These are phyloP conservation scores for Seiridium cupressi DNA, from an alignment of 2,329 filamentous ascomycete genomes.

Conservation along the genomic window DNA sequence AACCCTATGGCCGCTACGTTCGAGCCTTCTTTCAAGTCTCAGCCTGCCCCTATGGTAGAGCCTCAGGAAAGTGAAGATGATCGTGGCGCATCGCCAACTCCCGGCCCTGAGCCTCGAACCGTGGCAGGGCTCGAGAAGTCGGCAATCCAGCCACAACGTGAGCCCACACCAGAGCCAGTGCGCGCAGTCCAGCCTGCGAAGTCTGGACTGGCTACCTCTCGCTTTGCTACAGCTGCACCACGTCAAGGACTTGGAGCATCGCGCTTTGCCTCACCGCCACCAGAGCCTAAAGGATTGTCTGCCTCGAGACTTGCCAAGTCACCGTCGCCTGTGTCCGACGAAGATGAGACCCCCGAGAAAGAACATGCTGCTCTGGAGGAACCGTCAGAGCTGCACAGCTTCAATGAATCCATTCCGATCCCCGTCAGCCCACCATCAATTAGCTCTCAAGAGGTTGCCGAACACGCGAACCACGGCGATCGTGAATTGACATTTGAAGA, in stretches of 20 bases:
- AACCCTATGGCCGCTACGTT: conserved; percentile 25
- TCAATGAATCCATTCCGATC: conserved; percentile 24
- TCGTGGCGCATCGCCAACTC: conserved; percentile 30
- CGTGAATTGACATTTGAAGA: conserved; percentile 35
- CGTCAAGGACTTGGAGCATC: conserved; percentile 44
- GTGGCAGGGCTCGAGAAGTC: conserved; percentile 13
- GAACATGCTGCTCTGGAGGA: conserved; percentile 11
- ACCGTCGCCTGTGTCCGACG: conserved; percentile 33
- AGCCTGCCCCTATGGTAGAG: conserved; percentile 20
- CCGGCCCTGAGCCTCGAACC: conserved; percentile 24
- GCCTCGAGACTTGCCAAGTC: conserved; percentile 44
- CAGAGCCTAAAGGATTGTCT: conserved; percentile 39
- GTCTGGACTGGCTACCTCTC: conserved; percentile 26
- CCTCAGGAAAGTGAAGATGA: conserved; percentile 25
- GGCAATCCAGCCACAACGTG: not conserved
- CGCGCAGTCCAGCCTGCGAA: conserved; percentile 13
- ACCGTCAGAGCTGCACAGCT: conserved; percentile 28
- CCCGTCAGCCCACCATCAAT: conserved; percentile 28
- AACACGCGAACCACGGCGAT: conserved; percentile 16
- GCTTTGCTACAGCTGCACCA: conserved; percentile 31
- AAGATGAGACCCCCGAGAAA: conserved; percentile 6
- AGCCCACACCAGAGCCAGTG: conserved; percentile 17
- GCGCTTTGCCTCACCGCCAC: conserved; percentile 44
- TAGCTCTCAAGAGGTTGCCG: not conserved
- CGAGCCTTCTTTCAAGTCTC: conserved; percentile 23